Evolutionary conservation across 192 early-diverging fungal species (phyloP), one percentile per base, ranked within the genome.

Genomic region (Linnemannia zychae): DNA sequence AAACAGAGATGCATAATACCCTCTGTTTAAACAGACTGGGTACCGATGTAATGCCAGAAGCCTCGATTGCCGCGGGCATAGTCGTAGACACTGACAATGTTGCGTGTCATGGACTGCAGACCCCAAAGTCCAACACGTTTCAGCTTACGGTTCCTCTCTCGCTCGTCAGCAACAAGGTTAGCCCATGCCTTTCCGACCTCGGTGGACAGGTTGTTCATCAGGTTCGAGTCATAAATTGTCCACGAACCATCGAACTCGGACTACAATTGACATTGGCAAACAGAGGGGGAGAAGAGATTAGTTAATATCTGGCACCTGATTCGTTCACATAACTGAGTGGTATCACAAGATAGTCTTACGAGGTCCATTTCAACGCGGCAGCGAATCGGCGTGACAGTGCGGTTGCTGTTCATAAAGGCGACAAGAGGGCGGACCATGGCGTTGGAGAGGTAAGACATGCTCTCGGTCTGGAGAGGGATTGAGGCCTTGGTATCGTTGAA

Each of bases 381-480:
- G 37, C 93, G 92, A 82, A 99, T 92, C 4, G 96, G 93, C 34
- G 97, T 94, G 49, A 94, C 91, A 24, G 95, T 97, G n/a, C 94
- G 92, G 78, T 97, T 95, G 4, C 95, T 92, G 82, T 99, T 99
- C 92, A 99, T 95, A 77, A 95, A 99, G 18, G 93, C 98, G 0
- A 99, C 97, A 52, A 99, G 91, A 1, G 98, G 98, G 7, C 98
- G 93, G 33, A 99, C 94, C 75, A 98, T 88, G 28, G 97, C 97
- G 28, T 93, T 93, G 74, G 89, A 95, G 67, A 98, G 80, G 67
- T 97, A 97, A 7, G 92, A 91, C 37, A 97, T 84, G 57, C 95
- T 92, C 50, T 91, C 90, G 22, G 91, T 90, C 15, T 90, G 82
- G 0, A 98, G 81, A 12, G 98, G 98, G 1, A 99, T 95, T 6